Conservation (phyloP, 345 rosid species). For the Rhizophora mangle region DNA sequence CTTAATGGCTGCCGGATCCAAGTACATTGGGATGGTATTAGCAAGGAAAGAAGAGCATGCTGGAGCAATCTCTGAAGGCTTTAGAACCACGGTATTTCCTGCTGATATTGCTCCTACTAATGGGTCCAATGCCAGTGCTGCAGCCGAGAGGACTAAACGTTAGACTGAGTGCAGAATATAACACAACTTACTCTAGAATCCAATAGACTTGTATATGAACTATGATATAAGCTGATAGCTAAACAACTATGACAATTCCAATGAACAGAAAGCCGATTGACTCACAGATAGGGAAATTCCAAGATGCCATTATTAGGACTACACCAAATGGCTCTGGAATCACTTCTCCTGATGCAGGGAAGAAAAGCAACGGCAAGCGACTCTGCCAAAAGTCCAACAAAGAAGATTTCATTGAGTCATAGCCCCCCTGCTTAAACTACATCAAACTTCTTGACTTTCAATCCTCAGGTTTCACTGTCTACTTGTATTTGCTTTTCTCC, state of each 20-base stretch:
- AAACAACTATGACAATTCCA: too few species aligned
- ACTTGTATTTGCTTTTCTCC: not conserved
- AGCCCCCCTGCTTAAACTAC: not conserved
- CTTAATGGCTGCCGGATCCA: conserved; percentile 65
- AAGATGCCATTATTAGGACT: conserved; percentile 63
- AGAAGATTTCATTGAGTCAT: not conserved
- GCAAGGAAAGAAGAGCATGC: conserved; percentile 55
- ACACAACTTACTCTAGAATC: too few species aligned
- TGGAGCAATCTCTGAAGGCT: conserved; percentile 74
- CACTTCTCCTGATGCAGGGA: conserved; percentile 62
- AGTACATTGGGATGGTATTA: conserved; percentile 51
- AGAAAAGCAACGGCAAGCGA: conserved; percentile 49
- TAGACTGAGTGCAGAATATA: not conserved
- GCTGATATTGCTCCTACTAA: conserved; percentile 86
- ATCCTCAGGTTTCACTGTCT: not conserved
- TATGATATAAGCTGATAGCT: too few species aligned
- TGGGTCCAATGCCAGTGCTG: conserved; percentile 77
- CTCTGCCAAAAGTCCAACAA: conserved; percentile 28
- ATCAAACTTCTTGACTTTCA: not conserved
- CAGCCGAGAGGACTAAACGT: conserved; percentile 19
- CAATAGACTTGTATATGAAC: too few species aligned
- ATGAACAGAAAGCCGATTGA: conserved; percentile 4
- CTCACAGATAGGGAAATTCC: conserved; percentile 93
- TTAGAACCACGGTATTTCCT: conserved; percentile 73
- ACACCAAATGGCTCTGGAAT: conserved; percentile 74